Conservation (phyloP, 148 eudicot genomes). For the Fagopyrum homotropicum region DNA sequence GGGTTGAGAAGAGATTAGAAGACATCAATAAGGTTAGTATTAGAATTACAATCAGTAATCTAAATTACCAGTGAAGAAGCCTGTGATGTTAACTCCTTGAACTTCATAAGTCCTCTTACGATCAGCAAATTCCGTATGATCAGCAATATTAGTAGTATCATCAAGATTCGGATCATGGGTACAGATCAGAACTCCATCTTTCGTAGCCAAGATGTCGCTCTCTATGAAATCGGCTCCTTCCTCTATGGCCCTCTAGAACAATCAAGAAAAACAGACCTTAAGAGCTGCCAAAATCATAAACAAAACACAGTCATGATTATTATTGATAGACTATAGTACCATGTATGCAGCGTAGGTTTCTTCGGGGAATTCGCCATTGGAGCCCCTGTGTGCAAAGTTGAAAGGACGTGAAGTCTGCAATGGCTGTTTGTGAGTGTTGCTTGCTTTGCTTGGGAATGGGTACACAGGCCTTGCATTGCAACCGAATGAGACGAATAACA, state of each 20-base stretch:
- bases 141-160: slow-evolving; percentile 62
- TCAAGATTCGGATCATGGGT: slow-evolving; percentile 77
- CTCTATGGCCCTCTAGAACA: slow-evolving; percentile 78
- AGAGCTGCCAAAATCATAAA: neutral
- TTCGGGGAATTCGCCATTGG: slow-evolving; percentile 96
- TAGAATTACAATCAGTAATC: neutral
- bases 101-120: slow-evolving; percentile 84
- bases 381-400: slow-evolving; percentile 89
- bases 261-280: neutral
- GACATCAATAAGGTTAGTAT: neutral
- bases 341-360: slow-evolving; percentile 79
- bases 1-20: slow-evolving; percentile 15
- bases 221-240: slow-evolving; percentile 96
- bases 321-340: slow-evolving; percentile 26
- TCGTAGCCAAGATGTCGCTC: slow-evolving; percentile 67
- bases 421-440: slow-evolving; percentile 43
- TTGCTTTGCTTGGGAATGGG: slow-evolving; percentile 58
- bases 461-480: slow-evolving; percentile 60
- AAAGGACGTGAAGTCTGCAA: slow-evolving; percentile 78
- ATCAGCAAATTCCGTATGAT: slow-evolving; percentile 63
- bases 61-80: slow-evolving; percentile 56
- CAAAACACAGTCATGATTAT: neutral
- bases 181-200: slow-evolving; percentile 78
- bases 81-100: slow-evolving; percentile 69
- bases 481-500: slow-evolving; percentile 15